Evolutionary conservation across 140 eudicot species (phyloP), one percentile per base, ranked within the genome.

Genomic region (Cichorium intybus): DNA sequence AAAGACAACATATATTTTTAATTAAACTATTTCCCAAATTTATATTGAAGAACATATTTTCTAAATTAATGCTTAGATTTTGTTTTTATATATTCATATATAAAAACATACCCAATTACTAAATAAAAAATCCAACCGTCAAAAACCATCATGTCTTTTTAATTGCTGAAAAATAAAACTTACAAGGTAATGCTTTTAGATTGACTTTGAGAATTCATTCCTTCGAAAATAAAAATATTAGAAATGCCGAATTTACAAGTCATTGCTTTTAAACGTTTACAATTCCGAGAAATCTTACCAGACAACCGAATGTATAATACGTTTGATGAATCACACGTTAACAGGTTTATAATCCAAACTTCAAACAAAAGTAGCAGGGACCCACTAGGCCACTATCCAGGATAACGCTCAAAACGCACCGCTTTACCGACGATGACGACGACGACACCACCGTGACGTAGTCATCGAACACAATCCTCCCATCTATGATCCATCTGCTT

Each of bases 341-440:
- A 4, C 60, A 56, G 17, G 20, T 15, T 10, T 43, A 70, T 59
- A 48, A 49, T 47, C 69, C 68, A 35, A 70, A 70, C 75, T 70
- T 70, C 9, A 58, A 46, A 47, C 66, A 29, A 35, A 45, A 57
- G 66, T 24, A 28, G 2, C 12, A 14, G 15, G 70, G 63, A 16
- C 70, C 77, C 77, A 69, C 65, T 41, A 35, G 15, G 64, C 77
- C 77, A 69, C 65, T 41, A 35, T 26, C 58, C 34, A 52, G 4
- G 77, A 72, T 72, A 72, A 61, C 76, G 39, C 63, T 62, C 77
- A 62, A 71, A 51, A 61, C 70, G 48, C 62, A 62, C 60, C 49
- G 52, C 8, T 24, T 57, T 9, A 20, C 23, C 51, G 29, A 33
- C 16, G 50, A 34, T 31, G 61, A 34, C 63, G 62, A 29, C 69